phyloP scores from a whole-genome alignment of 169 alveolate species.

The Toxoplasma gondii region DNA sequence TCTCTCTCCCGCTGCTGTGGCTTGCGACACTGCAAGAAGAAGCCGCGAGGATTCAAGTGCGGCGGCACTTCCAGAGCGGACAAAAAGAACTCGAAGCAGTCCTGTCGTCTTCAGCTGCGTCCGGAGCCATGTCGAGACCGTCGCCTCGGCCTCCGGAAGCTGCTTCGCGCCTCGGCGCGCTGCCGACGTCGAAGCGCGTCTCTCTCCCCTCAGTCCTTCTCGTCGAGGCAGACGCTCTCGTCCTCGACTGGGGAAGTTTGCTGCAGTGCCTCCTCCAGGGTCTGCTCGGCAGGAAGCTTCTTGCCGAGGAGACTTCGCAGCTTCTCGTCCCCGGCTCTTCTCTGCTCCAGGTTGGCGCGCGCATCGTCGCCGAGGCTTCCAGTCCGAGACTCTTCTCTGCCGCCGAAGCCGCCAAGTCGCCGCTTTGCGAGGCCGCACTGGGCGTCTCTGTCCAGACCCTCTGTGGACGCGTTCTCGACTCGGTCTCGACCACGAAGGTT shows the following conservation, averaged over 20 bases:
- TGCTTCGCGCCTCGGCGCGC: too few species aligned
- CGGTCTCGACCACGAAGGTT: not conserved
- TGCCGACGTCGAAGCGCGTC: too few species aligned
- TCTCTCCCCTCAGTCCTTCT: not conserved
- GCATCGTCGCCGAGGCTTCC: not conserved
- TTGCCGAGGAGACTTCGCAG: not conserved
- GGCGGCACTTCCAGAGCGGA: too few species aligned
- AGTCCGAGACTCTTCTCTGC: not conserved
- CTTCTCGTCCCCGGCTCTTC: slow-evolving; percentile 1
- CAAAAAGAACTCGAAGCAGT: too few species aligned
- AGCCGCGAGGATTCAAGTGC: too few species aligned
- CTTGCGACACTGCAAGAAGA: too few species aligned
- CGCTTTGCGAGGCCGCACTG: too few species aligned
- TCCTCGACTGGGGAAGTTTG: slow-evolving; percentile 20
- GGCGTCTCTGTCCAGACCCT: not conserved
- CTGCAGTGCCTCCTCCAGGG: slow-evolving; percentile 37
- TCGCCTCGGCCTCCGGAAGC: too few species aligned
- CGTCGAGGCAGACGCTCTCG: slow-evolving; percentile 18
- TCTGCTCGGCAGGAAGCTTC: not conserved
- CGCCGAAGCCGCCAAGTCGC: too few species aligned
- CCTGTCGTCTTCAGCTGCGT: too few species aligned
- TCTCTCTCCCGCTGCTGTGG: too few species aligned
- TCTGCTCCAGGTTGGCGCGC: not conserved
- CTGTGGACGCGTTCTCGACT: not conserved
- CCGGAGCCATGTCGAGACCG: too few species aligned